Conservation (phyloP, 805 yeast species). For the Spathaspora arborariae region DNA sequence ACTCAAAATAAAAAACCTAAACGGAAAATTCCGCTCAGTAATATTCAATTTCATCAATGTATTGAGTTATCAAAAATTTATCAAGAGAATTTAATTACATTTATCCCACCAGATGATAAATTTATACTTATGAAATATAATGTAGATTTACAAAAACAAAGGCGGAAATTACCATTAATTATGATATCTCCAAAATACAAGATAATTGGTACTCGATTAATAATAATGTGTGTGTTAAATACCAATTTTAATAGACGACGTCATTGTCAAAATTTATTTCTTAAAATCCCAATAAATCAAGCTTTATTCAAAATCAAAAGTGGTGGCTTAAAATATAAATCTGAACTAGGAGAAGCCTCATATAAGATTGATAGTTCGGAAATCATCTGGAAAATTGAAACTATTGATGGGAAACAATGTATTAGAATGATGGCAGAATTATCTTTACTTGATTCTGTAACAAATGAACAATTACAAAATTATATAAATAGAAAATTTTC, state of each 20-base stretch:
- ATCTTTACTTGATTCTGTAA: slow-evolving; percentile 13
- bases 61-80: slow-evolving; percentile 73
- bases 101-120: slow-evolving; percentile 77
- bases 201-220: slow-evolving; percentile 24
- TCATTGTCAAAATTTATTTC: slow-evolving; percentile 27
- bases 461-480: slow-evolving; percentile 4
- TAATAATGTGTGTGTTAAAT: slow-evolving; percentile 30
- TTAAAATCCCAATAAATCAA: slow-evolving; percentile 34
- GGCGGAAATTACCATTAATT: slow-evolving; percentile 39
- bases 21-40: slow-evolving; percentile 28
- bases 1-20: not conserved
- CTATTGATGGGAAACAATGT: slow-evolving; percentile 56
- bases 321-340: slow-evolving; percentile 59
- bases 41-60: slow-evolving; percentile 55
- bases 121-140: slow-evolving; percentile 37
- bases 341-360: slow-evolving; percentile 67
- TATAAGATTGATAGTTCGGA: slow-evolving; percentile 69
- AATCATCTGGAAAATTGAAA: slow-evolving; percentile 68
- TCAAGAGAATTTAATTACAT: slow-evolving; percentile 60
- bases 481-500: slow-evolving; percentile 1
- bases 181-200: slow-evolving; percentile 37
- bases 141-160: slow-evolving; percentile 39
- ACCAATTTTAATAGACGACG: slow-evolving; percentile 33
- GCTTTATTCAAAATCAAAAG: slow-evolving; percentile 20
- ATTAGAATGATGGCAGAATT: slow-evolving; percentile 58